A percentile compares a stretch with the other conserved stretches of the same genome.
Evolutionary conservation across 768 basidiomycete genomes (phyloP).

Genomic region (Cystoderma amianthinum): DNA sequence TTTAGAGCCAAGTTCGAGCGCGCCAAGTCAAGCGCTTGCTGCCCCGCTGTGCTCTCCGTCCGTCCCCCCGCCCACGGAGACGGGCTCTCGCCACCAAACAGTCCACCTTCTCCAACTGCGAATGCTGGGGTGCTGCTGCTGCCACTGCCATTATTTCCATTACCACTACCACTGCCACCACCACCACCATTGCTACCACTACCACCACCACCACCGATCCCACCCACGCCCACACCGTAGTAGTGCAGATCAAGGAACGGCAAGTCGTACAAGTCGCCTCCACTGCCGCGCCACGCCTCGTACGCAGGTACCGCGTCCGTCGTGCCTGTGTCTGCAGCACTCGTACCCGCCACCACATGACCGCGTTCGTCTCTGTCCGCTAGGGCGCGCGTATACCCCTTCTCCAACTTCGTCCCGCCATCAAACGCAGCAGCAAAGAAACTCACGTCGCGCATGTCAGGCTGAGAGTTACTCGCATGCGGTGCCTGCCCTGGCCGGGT

Average conservation of each 20-base stretch:
- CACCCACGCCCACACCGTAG: slow-evolving; percentile 14
- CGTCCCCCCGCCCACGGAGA: neutral
- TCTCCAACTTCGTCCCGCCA: too few species aligned
- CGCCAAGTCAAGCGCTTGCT: slow-evolving; percentile 28
- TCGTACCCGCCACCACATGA: too few species aligned
- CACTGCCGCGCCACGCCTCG: neutral
- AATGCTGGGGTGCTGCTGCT: too few species aligned
- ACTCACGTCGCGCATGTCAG: neutral
- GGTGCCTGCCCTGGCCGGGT: neutral
- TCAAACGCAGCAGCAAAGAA: neutral
- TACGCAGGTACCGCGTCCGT: neutral
- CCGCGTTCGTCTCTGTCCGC: neutral
- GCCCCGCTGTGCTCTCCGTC: slow-evolving; percentile 4
- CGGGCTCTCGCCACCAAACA: neutral
- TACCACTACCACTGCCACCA: too few species aligned
- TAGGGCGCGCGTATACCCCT: neutral
- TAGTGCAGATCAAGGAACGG: slow-evolving; percentile 72
- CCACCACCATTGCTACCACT: too few species aligned
- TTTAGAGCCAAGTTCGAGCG: slow-evolving; percentile 10
- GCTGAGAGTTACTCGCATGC: neutral
- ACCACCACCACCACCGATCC: neutral
- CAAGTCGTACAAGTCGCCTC: slow-evolving; percentile 28
- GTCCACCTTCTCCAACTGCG: too few species aligned
- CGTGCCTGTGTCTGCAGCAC: too few species aligned
- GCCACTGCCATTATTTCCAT: too few species aligned